A percentile compares a stretch with the other conserved stretches of the same genome.
Conservation (phyloP, 2,329 filamentous ascomycete genomes). For the Colletotrichum plurivorum region DNA sequence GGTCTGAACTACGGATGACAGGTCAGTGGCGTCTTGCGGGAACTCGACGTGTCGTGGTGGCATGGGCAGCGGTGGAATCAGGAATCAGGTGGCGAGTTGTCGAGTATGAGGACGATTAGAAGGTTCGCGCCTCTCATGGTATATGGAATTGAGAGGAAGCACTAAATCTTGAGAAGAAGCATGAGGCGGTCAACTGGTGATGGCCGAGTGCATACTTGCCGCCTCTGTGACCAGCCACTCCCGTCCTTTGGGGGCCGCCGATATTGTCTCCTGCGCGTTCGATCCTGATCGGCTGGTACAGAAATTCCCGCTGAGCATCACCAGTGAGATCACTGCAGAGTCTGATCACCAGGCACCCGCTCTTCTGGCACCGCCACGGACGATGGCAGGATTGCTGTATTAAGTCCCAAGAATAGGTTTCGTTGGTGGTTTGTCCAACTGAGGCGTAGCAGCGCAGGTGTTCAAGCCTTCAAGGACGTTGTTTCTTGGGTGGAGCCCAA, state of each 20-base stretch:
- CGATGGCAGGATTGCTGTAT: not conserved
- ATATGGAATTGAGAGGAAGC: too few species aligned
- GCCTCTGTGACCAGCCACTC: not conserved
- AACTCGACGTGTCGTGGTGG: not conserved
- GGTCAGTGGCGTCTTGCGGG: constrained; percentile 4
- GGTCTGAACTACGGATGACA: constrained; percentile 37
- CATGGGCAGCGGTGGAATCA: not conserved
- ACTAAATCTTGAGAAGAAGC: not conserved
- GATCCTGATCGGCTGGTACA: constrained; percentile 18
- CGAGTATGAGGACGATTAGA: not conserved
- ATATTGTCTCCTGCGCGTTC: not conserved
- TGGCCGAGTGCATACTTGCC: constrained; percentile 16
- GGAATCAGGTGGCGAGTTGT: constrained; percentile 3
- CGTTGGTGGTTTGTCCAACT: not conserved
- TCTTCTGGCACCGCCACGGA: not conserved
- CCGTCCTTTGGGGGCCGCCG: not conserved
- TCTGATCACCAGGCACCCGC: constrained; percentile 6
- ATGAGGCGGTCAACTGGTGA: not conserved
- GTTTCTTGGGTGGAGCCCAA: not conserved
- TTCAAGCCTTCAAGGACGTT: not conserved
- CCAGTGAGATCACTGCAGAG: constrained; percentile 10
- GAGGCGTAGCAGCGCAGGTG: not conserved
- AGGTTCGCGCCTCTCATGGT: not conserved
- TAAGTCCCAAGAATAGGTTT: constrained; percentile 2
- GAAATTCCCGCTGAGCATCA: constrained; percentile 12